Evolutionary conservation across 2,329 filamentous ascomycete species (phyloP).

Genomic region (Cercospora sp.): DNA sequence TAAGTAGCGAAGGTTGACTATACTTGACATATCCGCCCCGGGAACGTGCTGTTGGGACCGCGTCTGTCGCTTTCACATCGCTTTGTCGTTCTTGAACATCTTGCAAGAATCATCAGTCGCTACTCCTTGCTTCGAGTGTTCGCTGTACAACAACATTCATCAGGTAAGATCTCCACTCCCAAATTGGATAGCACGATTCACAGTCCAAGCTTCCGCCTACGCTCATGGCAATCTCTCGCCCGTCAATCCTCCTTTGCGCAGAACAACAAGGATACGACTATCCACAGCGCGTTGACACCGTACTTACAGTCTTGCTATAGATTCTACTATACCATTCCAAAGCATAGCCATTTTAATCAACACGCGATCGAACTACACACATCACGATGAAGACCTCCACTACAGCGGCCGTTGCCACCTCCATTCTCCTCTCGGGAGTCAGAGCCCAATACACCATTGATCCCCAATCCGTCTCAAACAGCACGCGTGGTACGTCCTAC

Average conservation of each 20-base stretch:
- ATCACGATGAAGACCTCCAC: slow-evolving; percentile 49
- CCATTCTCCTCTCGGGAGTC: slow-evolving; percentile 53
- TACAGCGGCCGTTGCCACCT: slow-evolving; percentile 50
- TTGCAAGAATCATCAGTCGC: slow-evolving; percentile 9
- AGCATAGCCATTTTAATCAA: background rate
- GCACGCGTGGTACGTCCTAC: slow-evolving; percentile 22
- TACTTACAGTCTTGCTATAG: slow-evolving; percentile 7
- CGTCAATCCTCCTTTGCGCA: background rate
- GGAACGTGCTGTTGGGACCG: background rate
- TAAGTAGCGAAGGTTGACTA: slow-evolving; percentile 10
- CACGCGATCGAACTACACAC: background rate
- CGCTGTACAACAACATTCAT: background rate
- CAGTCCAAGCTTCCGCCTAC: slow-evolving; percentile 1
- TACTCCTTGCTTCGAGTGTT: slow-evolving; percentile 15
- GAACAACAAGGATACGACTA: background rate
- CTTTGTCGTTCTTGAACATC: background rate
- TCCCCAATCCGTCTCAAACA: slow-evolving; percentile 58
- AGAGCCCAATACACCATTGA: slow-evolving; percentile 59
- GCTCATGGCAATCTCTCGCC: slow-evolving; percentile 1
- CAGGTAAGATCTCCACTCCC: background rate
- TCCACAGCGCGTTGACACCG: slow-evolving; percentile 6
- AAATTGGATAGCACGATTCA: background rate
- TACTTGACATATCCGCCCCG: slow-evolving; percentile 11
- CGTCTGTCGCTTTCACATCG: slow-evolving; percentile 7
- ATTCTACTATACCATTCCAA: background rate